Base-by-base conservation (phyloP, 139 green algal genomes). In the Spirogloea muscicola region DNA sequence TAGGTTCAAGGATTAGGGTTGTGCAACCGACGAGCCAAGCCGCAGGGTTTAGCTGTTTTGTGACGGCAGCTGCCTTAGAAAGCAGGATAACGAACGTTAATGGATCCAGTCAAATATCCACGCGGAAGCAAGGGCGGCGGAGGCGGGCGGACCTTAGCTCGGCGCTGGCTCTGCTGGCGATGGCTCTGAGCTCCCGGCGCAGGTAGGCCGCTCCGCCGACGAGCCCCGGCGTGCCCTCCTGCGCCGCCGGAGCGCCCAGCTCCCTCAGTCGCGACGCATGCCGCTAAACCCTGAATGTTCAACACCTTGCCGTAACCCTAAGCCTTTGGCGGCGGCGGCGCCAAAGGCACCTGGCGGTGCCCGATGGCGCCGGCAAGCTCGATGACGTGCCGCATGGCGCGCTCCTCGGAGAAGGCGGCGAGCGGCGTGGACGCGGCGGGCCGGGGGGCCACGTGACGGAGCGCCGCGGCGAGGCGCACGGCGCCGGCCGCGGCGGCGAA, bases 381-480 rank as follows among this genome's bases (percentile, higher is more conserved):
- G n/a, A 33, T 29, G 1, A 79, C 70, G 36, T 79, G 70, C 2
- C 34, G 37, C 70, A 79, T 79, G 64, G 70, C 70, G 6, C 70
- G 40, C 9, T 58, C 70, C 36, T 79, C 70, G 3, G 70, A 67
- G 21, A 79, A 79, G 25, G 18, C 13, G 44, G 48, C 36, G 31
- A 55, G 29, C 46, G 62, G 29, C 0, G 62, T 72, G 21, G 62
- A 39, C 40, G 31, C 9, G 40, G 40, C 52, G 52, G 52, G 6
- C 5, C 52, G 52, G 40, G 37, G 52, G 40, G 52, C 52, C 6
- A 7, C 6, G 9, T 62, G 52, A 40, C 13, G 61, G 36, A 82
- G 72, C 76, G 76, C 76, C 77, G 43, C 78, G 34, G 58, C 76
- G 49, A 72, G 52, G 34, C 82, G n/a, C 16, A 82, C 73, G n/a